A percentile compares a stretch with the other conserved stretches of the same genome.
Conservation (phyloP, 306 rosid species). For the Vigna hirtella region DNA sequence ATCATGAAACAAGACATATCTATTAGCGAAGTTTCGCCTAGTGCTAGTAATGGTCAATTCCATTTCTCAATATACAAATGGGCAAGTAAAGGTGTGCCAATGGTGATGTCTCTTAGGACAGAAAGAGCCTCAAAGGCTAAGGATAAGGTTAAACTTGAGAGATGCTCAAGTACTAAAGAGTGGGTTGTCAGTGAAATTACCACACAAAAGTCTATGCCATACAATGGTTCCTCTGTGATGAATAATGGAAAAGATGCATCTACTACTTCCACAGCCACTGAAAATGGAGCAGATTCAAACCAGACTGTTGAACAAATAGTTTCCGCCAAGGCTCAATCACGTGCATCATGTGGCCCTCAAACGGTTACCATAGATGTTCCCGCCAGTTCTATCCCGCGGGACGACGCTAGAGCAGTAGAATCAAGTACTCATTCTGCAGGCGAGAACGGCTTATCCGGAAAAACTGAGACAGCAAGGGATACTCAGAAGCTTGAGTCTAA, state of each 20-base stretch:
- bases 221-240: slow-evolving; percentile 38
- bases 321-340: slow-evolving; percentile 44
- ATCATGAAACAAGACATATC: slow-evolving; percentile 50
- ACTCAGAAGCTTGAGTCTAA: slow-evolving; percentile 50
- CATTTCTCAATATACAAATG: slow-evolving; percentile 97
- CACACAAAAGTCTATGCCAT: slow-evolving; percentile 41
- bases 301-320: slow-evolving; percentile 38
- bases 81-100: slow-evolving; percentile 87
- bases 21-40: slow-evolving; percentile 48
- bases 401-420: slow-evolving; percentile 36
- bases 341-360: slow-evolving; percentile 43
- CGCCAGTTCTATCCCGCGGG: slow-evolving; percentile 26
- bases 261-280: slow-evolving; percentile 38
- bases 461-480: slow-evolving; percentile 45
- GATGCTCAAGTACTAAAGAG: slow-evolving; percentile 54
- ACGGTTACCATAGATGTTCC: slow-evolving; percentile 39
- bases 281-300: slow-evolving; percentile 39
- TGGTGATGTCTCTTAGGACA: slow-evolving; percentile 65
- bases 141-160: slow-evolving; percentile 50
- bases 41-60: slow-evolving; percentile 52
- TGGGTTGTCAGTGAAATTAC: slow-evolving; percentile 41
- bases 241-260: slow-evolving; percentile 46
- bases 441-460: slow-evolving; percentile 38
- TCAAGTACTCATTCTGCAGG: slow-evolving; percentile 45
- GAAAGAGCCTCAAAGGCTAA: slow-evolving; percentile 60